Evolutionary conservation across 2,329 filamentous ascomycete genomes (phyloP).

Genomic region (Madurella mycetomatis): DNA sequence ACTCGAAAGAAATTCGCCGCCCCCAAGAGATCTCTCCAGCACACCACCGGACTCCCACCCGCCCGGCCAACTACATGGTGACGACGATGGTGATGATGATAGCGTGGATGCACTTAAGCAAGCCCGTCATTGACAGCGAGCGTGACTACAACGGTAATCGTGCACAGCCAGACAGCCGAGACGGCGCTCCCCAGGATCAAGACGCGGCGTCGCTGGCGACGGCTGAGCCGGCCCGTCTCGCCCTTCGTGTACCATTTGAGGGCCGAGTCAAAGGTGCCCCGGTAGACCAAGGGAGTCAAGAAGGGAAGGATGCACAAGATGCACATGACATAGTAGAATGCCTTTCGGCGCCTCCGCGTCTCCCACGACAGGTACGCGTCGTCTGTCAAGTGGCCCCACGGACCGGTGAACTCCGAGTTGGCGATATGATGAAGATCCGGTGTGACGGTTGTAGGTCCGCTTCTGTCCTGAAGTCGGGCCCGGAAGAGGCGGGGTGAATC

Average conservation of each 20-base stretch:
- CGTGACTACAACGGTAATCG: constrained; percentile 4
- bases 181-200: constrained; percentile 1
- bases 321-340: constrained; percentile 38
- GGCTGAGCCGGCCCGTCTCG: constrained; percentile 27
- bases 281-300: constrained; percentile 41
- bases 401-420: too few relatives aligned
- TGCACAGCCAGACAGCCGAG: constrained; percentile 8
- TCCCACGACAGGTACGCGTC: constrained; percentile 28
- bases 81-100: too few relatives aligned
- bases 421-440: too few relatives aligned
- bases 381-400: neutral
- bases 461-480: too few relatives aligned
- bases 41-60: too few relatives aligned
- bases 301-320: constrained; percentile 44
- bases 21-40: too few relatives aligned
- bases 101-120: too few relatives aligned
- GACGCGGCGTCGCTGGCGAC: constrained; percentile 13
- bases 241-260: constrained; percentile 48
- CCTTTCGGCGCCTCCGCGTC: constrained; percentile 29
- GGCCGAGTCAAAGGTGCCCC: constrained; percentile 41
- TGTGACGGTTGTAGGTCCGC: too few relatives aligned
- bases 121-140: neutral
- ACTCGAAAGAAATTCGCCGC: too few relatives aligned
- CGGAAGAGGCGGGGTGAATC: neutral
- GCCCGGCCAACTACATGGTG: too few relatives aligned